Conservation (phyloP, 345 rosid species). For the Populus davidiana region DNA sequence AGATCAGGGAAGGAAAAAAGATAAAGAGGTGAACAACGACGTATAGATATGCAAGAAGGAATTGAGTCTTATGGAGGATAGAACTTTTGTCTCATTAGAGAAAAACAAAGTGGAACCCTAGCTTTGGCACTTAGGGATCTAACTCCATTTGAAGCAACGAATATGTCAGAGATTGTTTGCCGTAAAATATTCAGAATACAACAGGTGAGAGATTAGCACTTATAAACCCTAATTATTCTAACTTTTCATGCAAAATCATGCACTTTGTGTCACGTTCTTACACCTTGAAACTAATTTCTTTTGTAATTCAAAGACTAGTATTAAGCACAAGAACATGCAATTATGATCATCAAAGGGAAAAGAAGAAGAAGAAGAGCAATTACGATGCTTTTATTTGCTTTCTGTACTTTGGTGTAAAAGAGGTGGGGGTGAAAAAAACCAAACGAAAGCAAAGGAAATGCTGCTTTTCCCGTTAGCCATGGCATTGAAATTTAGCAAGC, state of each 20-base stretch:
- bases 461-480: background rate
- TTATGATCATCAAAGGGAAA: background rate
- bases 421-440: background rate
- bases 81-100: conserved; percentile 46
- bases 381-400: background rate
- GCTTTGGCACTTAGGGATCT: conserved; percentile 35
- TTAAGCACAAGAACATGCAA: background rate
- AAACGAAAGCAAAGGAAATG: background rate
- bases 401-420: background rate
- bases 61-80: conserved; percentile 22
- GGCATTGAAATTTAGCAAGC: background rate
- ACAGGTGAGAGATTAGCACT: background rate
- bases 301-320: background rate
- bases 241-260: conserved; percentile 44
- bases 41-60: background rate
- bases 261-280: conserved; percentile 25
- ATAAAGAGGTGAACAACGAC: background rate
- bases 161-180: conserved; percentile 35
- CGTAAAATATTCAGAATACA: background rate
- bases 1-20: conserved; percentile 24
- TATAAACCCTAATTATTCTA: background rate
- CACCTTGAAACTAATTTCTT: background rate
- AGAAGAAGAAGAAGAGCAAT: background rate
- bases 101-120: conserved; percentile 41
- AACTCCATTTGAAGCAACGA: conserved; percentile 57